Base-by-base conservation (phyloP, 441 rosid genomes). In the Pelargonium cotyledonis region DNA sequence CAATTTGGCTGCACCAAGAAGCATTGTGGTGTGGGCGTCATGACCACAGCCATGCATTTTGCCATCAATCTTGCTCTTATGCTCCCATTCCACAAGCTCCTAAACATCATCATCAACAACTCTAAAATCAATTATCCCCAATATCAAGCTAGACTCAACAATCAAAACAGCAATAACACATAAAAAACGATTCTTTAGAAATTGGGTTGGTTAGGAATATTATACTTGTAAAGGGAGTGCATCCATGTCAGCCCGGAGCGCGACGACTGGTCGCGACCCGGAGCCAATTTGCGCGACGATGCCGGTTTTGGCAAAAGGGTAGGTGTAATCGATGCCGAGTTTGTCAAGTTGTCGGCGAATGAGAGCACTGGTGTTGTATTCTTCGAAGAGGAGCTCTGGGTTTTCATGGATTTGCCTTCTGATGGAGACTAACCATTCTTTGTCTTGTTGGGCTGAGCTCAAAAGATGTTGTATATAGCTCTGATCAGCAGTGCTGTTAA, bases 21-120 rank as follows among this genome's bases (percentile, higher is more conserved):
- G 89, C 92, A 88, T 90, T 0, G 97, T 81, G 6, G 91, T 82
- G 65, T 86, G 94, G 18, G 86, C 83, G 75, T 92, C 92, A 53
- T 90, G 96, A 0, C 97, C 96, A 46, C 96, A 89, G 5, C 83
- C 92, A 65, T 92, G 96, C 97, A 92, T 90, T 76, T 73, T 83
- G 2, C 94, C 90, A 47, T 85, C 85, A 41, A 83, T 73, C 77
- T 85, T 90, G 76, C 97, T 86, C 89, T 79, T 90, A 51, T 89
- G 84, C 76, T 89, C 88, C 96, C 98, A 92, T 51, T 86, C 87
- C 0, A 88, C 91, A 6, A 89, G 83, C 73, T 92, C 98, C 96
- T 88, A 43, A 63, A 72, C 8, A 55, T 10, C 38, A 73, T 5
- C 60, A 58, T 2, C 65, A 21, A 21, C 65, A 21, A 21, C 23